phyloP scores from a whole-genome alignment of 1,139 yeast species.

The Hansenula lynferdii region DNA sequence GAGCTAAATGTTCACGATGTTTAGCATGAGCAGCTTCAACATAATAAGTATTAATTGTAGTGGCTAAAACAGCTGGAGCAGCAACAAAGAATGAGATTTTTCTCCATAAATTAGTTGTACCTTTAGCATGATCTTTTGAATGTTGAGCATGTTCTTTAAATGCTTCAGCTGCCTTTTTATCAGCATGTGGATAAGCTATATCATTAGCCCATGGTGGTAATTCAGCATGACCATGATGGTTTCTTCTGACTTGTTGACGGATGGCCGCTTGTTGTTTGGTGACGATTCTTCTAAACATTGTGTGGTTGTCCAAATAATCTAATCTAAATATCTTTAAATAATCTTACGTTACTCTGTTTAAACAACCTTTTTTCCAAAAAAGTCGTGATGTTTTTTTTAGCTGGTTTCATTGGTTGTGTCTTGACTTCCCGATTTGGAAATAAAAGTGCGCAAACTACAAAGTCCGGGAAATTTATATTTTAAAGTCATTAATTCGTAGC shows the following conservation, averaged over 20 bases:
- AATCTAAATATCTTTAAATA: too few species aligned
- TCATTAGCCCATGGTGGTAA: slow-evolving; percentile 29
- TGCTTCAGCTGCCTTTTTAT: slow-evolving; percentile 50
- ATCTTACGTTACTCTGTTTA: too few species aligned
- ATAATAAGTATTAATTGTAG: slow-evolving; percentile 76
- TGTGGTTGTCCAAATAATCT: too few species aligned
- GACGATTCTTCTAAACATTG: slow-evolving; percentile 5
- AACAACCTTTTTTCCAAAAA: too few species aligned
- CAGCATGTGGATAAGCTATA: slow-evolving; percentile 34
- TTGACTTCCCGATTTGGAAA: slow-evolving; percentile 18
- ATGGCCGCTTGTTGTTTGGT: not conserved
- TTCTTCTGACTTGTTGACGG: slow-evolving; percentile 6
- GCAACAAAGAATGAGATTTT: slow-evolving; percentile 78
- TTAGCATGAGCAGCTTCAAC: slow-evolving; percentile 84
- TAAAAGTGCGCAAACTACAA: not conserved
- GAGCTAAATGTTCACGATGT: slow-evolving; percentile 79
- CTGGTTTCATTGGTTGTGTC: slow-evolving; percentile 10
- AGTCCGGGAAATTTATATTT: too few species aligned
- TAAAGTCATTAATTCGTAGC: not conserved
- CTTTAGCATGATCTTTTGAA: slow-evolving; percentile 72
- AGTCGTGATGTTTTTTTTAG: slow-evolving; percentile 2
- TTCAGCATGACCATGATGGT: slow-evolving; percentile 14
- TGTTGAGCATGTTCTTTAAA: slow-evolving; percentile 47
- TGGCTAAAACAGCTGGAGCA: slow-evolving; percentile 69
- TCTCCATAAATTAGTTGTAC: slow-evolving; percentile 78